Conservation (phyloP, 495 filamentous ascomycete species). For the Xylaria acuta region DNA sequence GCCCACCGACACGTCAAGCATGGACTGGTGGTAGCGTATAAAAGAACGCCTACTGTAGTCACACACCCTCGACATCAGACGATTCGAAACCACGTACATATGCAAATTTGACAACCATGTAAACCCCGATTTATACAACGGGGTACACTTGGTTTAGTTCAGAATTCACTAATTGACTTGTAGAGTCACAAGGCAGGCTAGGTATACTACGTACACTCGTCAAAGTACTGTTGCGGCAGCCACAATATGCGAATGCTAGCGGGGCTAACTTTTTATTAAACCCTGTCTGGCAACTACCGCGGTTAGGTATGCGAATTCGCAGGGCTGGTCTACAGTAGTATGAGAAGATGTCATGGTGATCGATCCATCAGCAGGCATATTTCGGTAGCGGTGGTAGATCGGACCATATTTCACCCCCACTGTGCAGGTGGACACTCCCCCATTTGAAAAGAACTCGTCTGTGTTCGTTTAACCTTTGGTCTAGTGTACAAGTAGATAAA, state of each 20-base stretch:
- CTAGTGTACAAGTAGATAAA: neutral
- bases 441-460: neutral
- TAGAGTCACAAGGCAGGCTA: neutral
- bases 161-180: neutral
- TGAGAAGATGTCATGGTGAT: neutral
- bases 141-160: neutral
- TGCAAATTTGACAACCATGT: neutral
- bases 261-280: neutral
- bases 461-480: neutral
- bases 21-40: neutral
- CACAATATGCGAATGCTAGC: neutral
- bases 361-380: neutral
- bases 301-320: neutral
- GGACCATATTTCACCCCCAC: neutral
- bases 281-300: no score
- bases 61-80: neutral
- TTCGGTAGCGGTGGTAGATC: constrained; percentile 1
- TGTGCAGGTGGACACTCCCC: neutral
- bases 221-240: neutral
- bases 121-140: neutral
- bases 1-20: neutral
- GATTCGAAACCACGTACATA: neutral
- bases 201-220: no score
- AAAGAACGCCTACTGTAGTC: neutral
- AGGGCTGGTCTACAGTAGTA: neutral